These are phyloP conservation scores for Calocybe cyanea DNA, from an alignment of 768 basidiomycete species.

Conservation along the genomic window DNA sequence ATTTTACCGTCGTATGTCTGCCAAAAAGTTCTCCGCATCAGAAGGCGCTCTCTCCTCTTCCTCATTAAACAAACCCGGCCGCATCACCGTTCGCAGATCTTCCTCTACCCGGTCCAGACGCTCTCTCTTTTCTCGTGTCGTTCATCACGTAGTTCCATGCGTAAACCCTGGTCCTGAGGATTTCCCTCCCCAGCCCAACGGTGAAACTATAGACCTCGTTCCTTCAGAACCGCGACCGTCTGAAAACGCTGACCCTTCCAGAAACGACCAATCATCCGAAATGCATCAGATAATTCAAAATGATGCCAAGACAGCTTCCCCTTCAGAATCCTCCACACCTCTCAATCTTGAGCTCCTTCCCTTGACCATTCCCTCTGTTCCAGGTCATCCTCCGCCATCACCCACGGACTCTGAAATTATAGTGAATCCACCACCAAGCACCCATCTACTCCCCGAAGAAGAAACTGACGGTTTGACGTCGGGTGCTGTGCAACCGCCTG, in stretches of 20 bases:
- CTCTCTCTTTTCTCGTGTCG: constrained; percentile 30
- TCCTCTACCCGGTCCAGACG: constrained; percentile 14
- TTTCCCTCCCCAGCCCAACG: constrained; percentile 16
- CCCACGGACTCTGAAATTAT: constrained; percentile 27
- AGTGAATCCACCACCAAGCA: constrained; percentile 31
- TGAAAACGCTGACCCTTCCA: constrained; percentile 1
- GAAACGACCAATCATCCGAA: constrained; percentile 2
- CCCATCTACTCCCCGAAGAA: constrained; percentile 45
- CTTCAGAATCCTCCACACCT: constrained; percentile 5
- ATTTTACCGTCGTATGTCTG: constrained; percentile 40
- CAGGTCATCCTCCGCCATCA: constrained; percentile 22
- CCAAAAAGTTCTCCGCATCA: constrained; percentile 31
- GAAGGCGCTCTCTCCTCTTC: constrained; percentile 26
- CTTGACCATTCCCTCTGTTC: constrained; percentile 18
- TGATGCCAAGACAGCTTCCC: constrained; percentile 9
- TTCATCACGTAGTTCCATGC: constrained; percentile 34
- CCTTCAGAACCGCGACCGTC: constrained; percentile 9
- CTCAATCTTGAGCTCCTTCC: constrained; percentile 7
- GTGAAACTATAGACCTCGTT: constrained; percentile 7
- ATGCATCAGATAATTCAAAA: constrained; percentile 15
- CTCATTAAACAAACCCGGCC: constrained; percentile 28
- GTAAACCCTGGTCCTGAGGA: constrained; percentile 22
- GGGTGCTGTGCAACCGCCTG: constrained; percentile 87
- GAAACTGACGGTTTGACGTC: constrained; percentile 87
- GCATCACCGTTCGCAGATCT: constrained; percentile 3